phyloP scores from a whole-genome alignment of 352 stramenopile species.

The Pythium chondricola region DNA sequence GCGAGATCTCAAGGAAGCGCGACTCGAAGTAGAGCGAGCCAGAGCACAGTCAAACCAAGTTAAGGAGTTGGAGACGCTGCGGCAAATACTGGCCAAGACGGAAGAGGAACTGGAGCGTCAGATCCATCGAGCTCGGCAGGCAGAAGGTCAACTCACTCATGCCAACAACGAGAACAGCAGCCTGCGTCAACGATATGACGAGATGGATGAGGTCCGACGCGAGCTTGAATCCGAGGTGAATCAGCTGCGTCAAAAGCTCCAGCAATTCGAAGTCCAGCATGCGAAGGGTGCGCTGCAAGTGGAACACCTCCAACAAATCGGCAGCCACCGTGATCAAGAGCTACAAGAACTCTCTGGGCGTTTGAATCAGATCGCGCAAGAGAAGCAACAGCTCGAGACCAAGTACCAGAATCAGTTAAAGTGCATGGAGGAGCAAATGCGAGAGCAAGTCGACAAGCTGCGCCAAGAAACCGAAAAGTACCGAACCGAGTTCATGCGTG shows the following conservation, averaged over 20 bases:
- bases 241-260: constrained; percentile 18
- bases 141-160: constrained; percentile 30
- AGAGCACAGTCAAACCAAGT: constrained; percentile 14
- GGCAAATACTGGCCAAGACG: constrained; percentile 28
- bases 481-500: constrained; percentile 34
- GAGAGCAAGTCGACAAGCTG: constrained; percentile 39
- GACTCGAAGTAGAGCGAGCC: constrained; percentile 20
- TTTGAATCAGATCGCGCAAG: constrained; percentile 29
- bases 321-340: constrained; percentile 43
- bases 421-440: constrained; percentile 57
- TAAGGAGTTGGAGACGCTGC: constrained; percentile 32
- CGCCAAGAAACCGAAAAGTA: constrained; percentile 54
- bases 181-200: constrained; percentile 29
- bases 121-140: constrained; percentile 20
- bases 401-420: constrained; percentile 44
- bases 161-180: constrained; percentile 24
- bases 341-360: constrained; percentile 27
- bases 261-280: constrained; percentile 35
- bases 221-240: constrained; percentile 26
- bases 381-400: constrained; percentile 38
- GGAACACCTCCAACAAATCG: constrained; percentile 35
- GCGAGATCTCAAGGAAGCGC: constrained; percentile 16
- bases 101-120: constrained; percentile 27
- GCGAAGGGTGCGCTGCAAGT: constrained; percentile 28
- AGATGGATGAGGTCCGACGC: constrained; percentile 20